Conservation (phyloP, 306 rosid species). For the Fragaria iinumae region DNA sequence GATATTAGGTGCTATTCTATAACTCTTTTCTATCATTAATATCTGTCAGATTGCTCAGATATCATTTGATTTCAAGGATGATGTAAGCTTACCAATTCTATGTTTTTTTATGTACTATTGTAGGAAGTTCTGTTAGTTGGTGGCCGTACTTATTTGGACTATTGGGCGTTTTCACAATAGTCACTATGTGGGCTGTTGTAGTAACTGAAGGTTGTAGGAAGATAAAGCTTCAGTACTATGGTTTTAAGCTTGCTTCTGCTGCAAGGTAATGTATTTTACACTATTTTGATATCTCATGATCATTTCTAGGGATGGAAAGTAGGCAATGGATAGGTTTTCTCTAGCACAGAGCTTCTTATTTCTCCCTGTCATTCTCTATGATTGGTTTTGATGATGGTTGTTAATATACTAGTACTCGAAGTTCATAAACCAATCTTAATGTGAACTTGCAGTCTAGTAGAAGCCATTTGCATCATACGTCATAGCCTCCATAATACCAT, state of each 20-base stretch:
- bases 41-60: background rate
- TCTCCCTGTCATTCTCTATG: background rate
- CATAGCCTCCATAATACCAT: slow-evolving; percentile 20
- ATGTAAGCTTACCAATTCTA: slow-evolving; percentile 16
- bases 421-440: background rate
- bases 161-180: slow-evolving; percentile 78
- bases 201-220: slow-evolving; percentile 98
- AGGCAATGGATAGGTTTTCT: background rate
- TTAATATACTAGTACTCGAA: background rate
- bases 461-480: slow-evolving; percentile 6
- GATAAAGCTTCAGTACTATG: slow-evolving; percentile 93
- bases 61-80: slow-evolving; percentile 5
- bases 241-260: slow-evolving; percentile 96
- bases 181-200: slow-evolving; percentile 99
- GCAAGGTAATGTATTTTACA: slow-evolving; percentile 61
- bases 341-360: background rate
- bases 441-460: slow-evolving; percentile 17
- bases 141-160: slow-evolving; percentile 69
- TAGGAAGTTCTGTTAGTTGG: slow-evolving; percentile 75
- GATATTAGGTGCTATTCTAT: background rate
- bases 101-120: slow-evolving; percentile 28
- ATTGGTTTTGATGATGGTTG: background rate
- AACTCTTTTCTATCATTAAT: background rate
- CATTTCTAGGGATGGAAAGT: slow-evolving; percentile 1
- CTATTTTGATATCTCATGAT: slow-evolving; percentile 12